Evolutionary conservation across 2,329 filamentous ascomycete genomes (phyloP).

Genomic region (Fusarium sp.): DNA sequence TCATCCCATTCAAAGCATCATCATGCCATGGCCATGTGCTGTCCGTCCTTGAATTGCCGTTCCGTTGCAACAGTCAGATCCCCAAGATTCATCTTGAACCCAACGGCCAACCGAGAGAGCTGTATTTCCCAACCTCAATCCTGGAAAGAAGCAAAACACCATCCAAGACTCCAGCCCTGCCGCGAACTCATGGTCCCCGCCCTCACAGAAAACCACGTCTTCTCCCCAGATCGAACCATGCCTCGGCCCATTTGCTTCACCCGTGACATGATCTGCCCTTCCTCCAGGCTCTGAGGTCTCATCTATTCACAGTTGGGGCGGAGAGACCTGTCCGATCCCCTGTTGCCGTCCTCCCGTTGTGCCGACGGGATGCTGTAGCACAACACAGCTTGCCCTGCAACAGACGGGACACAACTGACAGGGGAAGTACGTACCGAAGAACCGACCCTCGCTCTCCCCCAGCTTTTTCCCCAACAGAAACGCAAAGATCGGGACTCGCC

Average conservation of each 20-base stretch:
- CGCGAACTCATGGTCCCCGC: conserved; percentile 20
- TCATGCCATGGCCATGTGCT: conserved; percentile 18
- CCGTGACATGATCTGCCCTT: conserved; percentile 25
- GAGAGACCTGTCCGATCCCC: neutral
- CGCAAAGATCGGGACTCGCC: conserved; percentile 40
- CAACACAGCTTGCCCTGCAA: neutral
- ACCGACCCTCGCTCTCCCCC: conserved; percentile 35
- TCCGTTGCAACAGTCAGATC: conserved; percentile 5
- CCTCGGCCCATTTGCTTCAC: conserved; percentile 38
- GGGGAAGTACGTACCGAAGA: conserved; percentile 22
- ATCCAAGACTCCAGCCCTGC: conserved; percentile 34
- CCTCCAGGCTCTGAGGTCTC: neutral
- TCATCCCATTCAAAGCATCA: neutral
- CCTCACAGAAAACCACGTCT: conserved; percentile 1
- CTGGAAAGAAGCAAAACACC: neutral
- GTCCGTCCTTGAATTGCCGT: neutral
- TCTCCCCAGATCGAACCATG: conserved; percentile 36
- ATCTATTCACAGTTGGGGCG: conserved; percentile 8
- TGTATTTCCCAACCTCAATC: conserved; percentile 2
- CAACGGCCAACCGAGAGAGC: conserved; percentile 3
- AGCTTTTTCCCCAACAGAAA: conserved; percentile 46
- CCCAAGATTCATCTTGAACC: neutral
- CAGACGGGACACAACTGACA: neutral
- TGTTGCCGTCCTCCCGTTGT: conserved; percentile 26
- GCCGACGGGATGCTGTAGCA: conserved; percentile 14